Evolutionary conservation across 352 stramenopile genomes (phyloP).

Genomic region (Pythium angustatum): DNA sequence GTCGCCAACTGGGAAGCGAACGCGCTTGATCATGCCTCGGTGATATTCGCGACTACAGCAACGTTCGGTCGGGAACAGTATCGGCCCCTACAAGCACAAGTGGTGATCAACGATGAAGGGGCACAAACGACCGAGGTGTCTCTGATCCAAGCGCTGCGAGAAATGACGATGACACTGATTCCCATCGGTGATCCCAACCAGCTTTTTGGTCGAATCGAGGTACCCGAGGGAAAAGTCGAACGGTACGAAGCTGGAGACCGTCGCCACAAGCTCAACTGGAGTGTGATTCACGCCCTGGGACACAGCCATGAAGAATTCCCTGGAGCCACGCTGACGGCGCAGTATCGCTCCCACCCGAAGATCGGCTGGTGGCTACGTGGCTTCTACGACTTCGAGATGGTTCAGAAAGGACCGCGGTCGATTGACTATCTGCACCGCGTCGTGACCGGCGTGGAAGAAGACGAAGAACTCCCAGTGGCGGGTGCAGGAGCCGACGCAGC

Average conservation of each 20-base stretch:
- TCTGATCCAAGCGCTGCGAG: background rate
- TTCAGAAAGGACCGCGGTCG: background rate
- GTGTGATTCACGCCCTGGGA: background rate
- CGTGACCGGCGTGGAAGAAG: background rate
- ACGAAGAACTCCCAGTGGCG: background rate
- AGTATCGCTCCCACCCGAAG: background rate
- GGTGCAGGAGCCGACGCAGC: background rate
- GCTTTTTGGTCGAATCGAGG: background rate
- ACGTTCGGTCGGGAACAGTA: background rate
- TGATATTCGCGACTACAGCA: background rate
- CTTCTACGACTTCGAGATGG: slow-evolving; percentile 2
- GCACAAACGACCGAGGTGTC: background rate
- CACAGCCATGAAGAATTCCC: background rate
- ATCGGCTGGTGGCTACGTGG: background rate
- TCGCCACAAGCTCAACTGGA: background rate
- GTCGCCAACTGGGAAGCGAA: background rate
- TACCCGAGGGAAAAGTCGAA: background rate
- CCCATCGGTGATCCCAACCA: slow-evolving; percentile 1
- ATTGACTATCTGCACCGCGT: background rate
- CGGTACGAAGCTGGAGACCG: background rate
- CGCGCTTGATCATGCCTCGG: background rate
- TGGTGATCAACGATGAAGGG: slow-evolving; percentile 1
- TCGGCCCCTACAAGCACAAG: background rate
- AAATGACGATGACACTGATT: background rate
- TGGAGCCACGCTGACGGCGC: background rate